phyloP scores from a whole-genome alignment of 768 basidiomycete genomes.

The Naematelia encephala region DNA sequence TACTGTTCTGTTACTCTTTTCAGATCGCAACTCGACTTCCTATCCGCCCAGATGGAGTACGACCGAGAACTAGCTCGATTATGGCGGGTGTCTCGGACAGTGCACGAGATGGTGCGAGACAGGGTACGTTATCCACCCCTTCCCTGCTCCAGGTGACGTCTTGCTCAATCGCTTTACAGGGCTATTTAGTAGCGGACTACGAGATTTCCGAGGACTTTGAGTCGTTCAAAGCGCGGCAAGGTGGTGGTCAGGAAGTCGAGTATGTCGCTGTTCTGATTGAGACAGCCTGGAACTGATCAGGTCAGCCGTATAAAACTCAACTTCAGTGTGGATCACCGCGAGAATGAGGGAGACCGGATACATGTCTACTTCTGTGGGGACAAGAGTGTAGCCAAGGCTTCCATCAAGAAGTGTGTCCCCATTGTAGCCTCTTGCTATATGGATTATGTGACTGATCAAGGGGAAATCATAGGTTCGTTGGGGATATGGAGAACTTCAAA shows the following conservation, averaged over 20 bases:
- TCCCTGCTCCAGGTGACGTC: background rate
- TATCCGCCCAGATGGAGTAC: slow-evolving; percentile 14
- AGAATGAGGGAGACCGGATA: slow-evolving; percentile 71
- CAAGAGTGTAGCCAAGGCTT: slow-evolving; percentile 90
- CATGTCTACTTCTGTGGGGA: slow-evolving; percentile 97
- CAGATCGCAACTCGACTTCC: background rate
- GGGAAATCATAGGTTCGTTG: slow-evolving; percentile 66
- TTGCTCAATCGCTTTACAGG: slow-evolving; percentile 56
- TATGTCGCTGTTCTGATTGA: slow-evolving; percentile 54
- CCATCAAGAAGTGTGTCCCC: slow-evolving; percentile 84
- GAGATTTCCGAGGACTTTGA: slow-evolving; percentile 85
- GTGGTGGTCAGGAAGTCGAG: slow-evolving; percentile 75
- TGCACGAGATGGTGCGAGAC: slow-evolving; percentile 93
- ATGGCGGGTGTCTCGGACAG: slow-evolving; percentile 94
- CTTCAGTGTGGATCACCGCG: slow-evolving; percentile 76
- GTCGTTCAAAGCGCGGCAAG: slow-evolving; percentile 70
- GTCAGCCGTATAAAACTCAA: slow-evolving; percentile 79
- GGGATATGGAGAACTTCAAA: slow-evolving; percentile 83
- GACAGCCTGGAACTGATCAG: background rate
- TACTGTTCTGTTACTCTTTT: background rate
- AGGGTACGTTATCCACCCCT: slow-evolving; percentile 60
- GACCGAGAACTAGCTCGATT: slow-evolving; percentile 60
- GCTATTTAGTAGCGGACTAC: slow-evolving; percentile 88
- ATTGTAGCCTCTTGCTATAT: background rate
- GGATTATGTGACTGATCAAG: background rate